Conservation (phyloP, 2,329 filamentous ascomycete species). For the Cucurbitaria berberidis region DNA sequence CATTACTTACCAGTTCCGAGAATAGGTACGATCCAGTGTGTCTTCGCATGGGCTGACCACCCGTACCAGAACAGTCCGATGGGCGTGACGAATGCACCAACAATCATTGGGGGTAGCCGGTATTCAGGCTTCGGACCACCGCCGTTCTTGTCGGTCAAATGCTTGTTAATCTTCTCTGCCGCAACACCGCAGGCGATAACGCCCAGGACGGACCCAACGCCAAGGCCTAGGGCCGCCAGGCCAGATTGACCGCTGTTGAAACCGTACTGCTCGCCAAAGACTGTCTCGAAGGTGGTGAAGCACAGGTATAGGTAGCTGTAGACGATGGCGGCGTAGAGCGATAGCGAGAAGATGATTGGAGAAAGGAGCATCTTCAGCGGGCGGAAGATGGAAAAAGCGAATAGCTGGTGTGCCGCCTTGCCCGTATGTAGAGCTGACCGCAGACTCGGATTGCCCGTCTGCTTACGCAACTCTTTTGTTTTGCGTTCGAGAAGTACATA, state of each 20-base stretch:
- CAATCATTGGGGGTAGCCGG: slow-evolving; percentile 13
- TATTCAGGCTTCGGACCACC: slow-evolving; percentile 26
- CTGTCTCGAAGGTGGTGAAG: slow-evolving; percentile 24
- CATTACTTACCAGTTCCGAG: slow-evolving; percentile 18
- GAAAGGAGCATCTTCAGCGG: slow-evolving; percentile 31
- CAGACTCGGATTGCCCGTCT: slow-evolving; percentile 36
- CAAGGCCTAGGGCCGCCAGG: slow-evolving; percentile 15
- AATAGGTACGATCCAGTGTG: slow-evolving; percentile 61
- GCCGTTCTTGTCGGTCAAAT: slow-evolving; percentile 4
- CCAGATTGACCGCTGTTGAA: slow-evolving; percentile 16
- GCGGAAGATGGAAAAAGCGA: slow-evolving; percentile 26
- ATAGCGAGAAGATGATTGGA: slow-evolving; percentile 11
- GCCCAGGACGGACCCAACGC: slow-evolving; percentile 21
- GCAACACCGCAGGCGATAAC: slow-evolving; percentile 1
- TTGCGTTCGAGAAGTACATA: slow-evolving; percentile 45
- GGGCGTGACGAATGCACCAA: slow-evolving; percentile 19
- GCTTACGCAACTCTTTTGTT: slow-evolving; percentile 31
- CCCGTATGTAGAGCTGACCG: slow-evolving; percentile 18
- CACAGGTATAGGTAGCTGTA: slow-evolving; percentile 26
- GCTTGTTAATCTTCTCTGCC: background rate
- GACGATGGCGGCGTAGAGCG: slow-evolving; percentile 8
- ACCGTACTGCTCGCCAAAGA: slow-evolving; percentile 21
- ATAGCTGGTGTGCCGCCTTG: slow-evolving; percentile 11
- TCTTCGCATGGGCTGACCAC: slow-evolving; percentile 58
- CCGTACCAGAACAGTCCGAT: slow-evolving; percentile 55